A percentile compares a stretch with the other conserved stretches of the same genome.
phyloP scores from a whole-genome alignment of 768 basidiomycete species.

The Mycena filopes region DNA sequence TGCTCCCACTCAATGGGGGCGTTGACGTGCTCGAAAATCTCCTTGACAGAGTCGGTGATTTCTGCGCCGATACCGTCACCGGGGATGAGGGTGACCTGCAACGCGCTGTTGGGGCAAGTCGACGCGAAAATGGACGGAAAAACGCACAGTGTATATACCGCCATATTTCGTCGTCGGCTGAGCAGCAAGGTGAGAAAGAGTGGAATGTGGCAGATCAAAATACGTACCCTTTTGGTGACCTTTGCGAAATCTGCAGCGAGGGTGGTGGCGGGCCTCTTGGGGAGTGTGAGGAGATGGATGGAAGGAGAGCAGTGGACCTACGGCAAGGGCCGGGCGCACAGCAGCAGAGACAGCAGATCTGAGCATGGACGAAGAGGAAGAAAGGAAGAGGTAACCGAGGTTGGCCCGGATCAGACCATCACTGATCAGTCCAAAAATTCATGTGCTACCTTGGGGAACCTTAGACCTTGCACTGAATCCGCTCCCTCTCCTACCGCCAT shows the following conservation, averaged over 20 bases:
- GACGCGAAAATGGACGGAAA: constrained; percentile 20
- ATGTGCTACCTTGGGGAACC: neutral
- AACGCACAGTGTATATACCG: constrained; percentile 87
- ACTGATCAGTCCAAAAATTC: neutral
- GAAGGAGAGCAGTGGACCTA: constrained; percentile 42
- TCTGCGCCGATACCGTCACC: constrained; percentile 98
- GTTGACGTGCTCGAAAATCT: constrained; percentile 97
- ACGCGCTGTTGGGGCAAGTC: constrained; percentile 39
- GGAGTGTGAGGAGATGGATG: constrained; percentile 17
- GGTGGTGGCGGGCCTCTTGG: constrained; percentile 77
- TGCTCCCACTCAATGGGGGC: constrained; percentile 99
- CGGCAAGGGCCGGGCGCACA: constrained; percentile 67
- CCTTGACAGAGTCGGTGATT: constrained; percentile 98
- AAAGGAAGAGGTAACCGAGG: constrained; percentile 39
- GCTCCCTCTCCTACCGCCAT: constrained; percentile 16
- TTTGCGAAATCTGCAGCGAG: constrained; percentile 83
- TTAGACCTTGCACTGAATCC: neutral
- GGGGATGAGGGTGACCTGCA: constrained; percentile 93
- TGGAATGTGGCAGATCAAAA: constrained; percentile 23
- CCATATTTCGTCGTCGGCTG: constrained; percentile 92
- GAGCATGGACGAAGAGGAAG: constrained; percentile 59
- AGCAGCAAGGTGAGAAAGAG: constrained; percentile 11
- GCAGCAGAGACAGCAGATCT: constrained; percentile 70
- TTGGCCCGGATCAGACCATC: neutral
- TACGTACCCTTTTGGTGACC: constrained; percentile 73